A percentile compares a stretch with the other conserved stretches of the same genome.
These are phyloP conservation scores for Leccinum longicurvipes DNA, from an alignment of 768 basidiomycete species.

Conservation along the genomic window DNA sequence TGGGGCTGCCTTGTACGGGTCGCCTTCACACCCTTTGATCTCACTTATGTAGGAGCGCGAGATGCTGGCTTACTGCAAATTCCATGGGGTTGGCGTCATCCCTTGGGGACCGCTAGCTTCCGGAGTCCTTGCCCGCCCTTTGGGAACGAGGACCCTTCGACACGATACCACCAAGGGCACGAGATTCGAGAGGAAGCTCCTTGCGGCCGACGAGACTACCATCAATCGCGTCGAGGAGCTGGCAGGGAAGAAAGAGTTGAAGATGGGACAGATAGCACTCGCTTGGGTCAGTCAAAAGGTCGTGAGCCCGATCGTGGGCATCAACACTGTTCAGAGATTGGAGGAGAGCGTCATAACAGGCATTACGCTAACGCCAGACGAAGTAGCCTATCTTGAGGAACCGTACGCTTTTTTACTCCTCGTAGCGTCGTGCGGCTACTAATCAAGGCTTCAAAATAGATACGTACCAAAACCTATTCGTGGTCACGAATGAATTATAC, in stretches of 20 bases:
- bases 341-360: constrained; percentile 28
- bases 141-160: constrained; percentile 27
- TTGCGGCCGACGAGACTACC: constrained; percentile 33
- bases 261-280: constrained; percentile 46
- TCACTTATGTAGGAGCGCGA: constrained; percentile 37
- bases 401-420: constrained; percentile 17
- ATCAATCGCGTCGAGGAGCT: constrained; percentile 41
- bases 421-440: neutral
- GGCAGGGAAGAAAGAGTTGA: constrained; percentile 36
- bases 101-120: constrained; percentile 45
- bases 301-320: constrained; percentile 43
- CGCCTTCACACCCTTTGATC: no score
- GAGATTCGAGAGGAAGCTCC: constrained; percentile 18
- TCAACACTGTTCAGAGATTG: constrained; percentile 32
- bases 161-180: constrained; percentile 16
- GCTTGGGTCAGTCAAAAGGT: constrained; percentile 42
- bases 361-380: constrained; percentile 27
- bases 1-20: constrained; percentile 9
- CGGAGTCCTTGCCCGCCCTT: constrained; percentile 40
- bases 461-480: constrained; percentile 21
- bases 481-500: constrained; percentile 9
- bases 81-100: constrained; percentile 49
- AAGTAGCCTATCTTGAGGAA: constrained; percentile 30
- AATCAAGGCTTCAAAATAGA: constrained; percentile 3
- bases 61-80: constrained; percentile 43